A percentile compares a stretch with the other conserved stretches of the same genome.
Evolutionary conservation across 2,329 filamentous ascomycete species (phyloP).

Genomic region (Trichoderma sp.): DNA sequence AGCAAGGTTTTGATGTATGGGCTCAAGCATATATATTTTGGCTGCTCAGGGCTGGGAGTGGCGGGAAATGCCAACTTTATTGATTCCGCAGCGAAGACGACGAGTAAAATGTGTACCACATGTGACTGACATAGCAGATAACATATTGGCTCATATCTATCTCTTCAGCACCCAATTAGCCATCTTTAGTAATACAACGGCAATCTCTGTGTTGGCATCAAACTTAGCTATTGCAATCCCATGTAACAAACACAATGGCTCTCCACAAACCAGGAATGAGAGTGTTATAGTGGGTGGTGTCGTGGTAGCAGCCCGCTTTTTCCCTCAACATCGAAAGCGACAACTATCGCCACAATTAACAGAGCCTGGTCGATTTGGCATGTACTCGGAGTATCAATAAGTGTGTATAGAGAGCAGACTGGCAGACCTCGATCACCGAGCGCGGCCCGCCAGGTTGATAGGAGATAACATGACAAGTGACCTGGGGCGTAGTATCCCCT

Average conservation of each 20-base stretch:
- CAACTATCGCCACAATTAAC: too few relatives aligned
- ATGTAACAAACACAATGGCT: neutral
- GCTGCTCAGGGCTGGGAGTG: neutral
- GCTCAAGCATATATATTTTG: neutral
- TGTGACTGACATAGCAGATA: neutral
- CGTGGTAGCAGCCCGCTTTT: neutral
- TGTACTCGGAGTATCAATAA: neutral
- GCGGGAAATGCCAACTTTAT: neutral
- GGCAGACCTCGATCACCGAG: fast-evolving
- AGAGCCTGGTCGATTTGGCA: too few relatives aligned
- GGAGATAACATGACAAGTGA: neutral
- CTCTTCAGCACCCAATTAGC: neutral
- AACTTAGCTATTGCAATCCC: neutral
- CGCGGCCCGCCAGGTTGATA: neutral
- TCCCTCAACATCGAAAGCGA: neutral
- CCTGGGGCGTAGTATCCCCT: neutral
- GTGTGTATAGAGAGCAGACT: neutral
- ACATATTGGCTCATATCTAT: neutral
- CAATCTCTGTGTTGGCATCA: neutral
- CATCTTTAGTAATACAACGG: neutral
- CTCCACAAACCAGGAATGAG: neutral
- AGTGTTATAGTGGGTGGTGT: neutral
- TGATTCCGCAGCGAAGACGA: neutral
- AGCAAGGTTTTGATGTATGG: neutral
- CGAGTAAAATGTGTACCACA: neutral